A percentile compares a stretch with the other conserved stretches of the same genome.
Evolutionary conservation across 805 yeast genomes (phyloP).

Genomic region (Cyberlindnera suaveolens): DNA sequence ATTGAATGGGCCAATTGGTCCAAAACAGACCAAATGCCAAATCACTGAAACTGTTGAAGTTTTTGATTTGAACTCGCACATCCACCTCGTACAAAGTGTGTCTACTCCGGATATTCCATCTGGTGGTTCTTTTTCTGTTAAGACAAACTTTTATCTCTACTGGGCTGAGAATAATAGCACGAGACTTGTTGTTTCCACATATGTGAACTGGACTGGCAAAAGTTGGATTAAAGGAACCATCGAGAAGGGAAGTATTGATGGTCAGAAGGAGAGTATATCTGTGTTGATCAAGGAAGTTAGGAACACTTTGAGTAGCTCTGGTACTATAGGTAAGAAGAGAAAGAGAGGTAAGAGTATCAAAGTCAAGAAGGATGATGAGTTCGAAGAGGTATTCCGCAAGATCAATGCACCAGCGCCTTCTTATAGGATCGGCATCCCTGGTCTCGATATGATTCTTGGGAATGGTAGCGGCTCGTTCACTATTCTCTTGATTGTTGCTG

Average conservation of each 20-base stretch:
- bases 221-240: conserved; percentile 74
- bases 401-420: neutral
- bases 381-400: neutral
- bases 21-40: conserved; percentile 76
- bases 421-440: conserved; percentile 1
- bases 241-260: conserved; percentile 70
- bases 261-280: conserved; percentile 55
- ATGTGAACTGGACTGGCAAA: conserved; percentile 65
- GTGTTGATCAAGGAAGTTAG: conserved; percentile 38
- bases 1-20: conserved; percentile 79
- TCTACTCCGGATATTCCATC: conserved; percentile 93
- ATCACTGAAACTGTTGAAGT: conserved; percentile 54
- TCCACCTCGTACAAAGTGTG: conserved; percentile 56
- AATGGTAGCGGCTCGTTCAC: neutral
- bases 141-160: conserved; percentile 50
- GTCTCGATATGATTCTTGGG: neutral
- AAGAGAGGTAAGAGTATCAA: conserved; percentile 12
- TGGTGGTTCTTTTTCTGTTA: conserved; percentile 61
- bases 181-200: conserved; percentile 46
- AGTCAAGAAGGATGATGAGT: conserved; percentile 1
- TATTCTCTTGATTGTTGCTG: neutral
- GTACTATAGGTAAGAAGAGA: conserved; percentile 9
- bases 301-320: conserved; percentile 21
- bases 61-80: conserved; percentile 47
- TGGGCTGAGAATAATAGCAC: conserved; percentile 61